phyloP scores from a whole-genome alignment of 1,284 basidiomycete genomes.

The Cerioporus squamosus region DNA sequence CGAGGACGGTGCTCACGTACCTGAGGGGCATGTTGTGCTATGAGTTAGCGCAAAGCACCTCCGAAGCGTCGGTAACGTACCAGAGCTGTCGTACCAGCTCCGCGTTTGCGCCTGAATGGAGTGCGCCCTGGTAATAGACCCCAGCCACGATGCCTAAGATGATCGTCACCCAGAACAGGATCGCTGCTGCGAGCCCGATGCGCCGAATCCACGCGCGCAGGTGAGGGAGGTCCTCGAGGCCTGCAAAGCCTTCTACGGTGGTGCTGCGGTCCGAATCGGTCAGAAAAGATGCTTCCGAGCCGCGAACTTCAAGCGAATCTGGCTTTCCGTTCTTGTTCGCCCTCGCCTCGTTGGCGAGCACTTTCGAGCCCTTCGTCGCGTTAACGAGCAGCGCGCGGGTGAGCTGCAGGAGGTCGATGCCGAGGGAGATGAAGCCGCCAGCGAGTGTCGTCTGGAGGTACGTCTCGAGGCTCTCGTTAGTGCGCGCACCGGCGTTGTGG shows the following conservation, averaged over 20 bases:
- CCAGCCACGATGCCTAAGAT: conserved; percentile 35
- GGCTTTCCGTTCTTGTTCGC: background rate
- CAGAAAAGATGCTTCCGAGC: background rate
- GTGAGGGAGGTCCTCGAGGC: conserved; percentile 28
- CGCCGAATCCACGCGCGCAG: conserved; percentile 35
- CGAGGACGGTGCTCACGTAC: conserved; percentile 15
- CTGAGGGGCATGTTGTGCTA: conserved; percentile 4
- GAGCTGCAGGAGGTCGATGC: conserved; percentile 29
- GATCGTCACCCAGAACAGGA: conserved; percentile 29
- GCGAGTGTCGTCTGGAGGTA: conserved; percentile 38
- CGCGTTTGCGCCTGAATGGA: conserved; percentile 17
- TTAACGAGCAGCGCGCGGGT: conserved; percentile 36
- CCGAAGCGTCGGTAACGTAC: conserved; percentile 11
- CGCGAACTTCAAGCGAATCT: too few species aligned
- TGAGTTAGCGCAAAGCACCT: too few species aligned
- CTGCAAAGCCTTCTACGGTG: background rate
- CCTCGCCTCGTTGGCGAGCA: background rate
- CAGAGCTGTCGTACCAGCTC: conserved; percentile 28
- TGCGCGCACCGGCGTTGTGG: conserved; percentile 22
- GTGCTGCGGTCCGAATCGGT: too few species aligned
- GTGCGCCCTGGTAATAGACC: conserved; percentile 25
- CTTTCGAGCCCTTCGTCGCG: conserved; percentile 23
- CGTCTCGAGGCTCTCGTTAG: conserved; percentile 28
- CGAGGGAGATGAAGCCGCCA: conserved; percentile 36
- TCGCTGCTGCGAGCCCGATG: conserved; percentile 23